These are phyloP conservation scores for Parascedosporium putredinis DNA, from an alignment of 2,329 filamentous ascomycete species.

Conservation along the genomic window DNA sequence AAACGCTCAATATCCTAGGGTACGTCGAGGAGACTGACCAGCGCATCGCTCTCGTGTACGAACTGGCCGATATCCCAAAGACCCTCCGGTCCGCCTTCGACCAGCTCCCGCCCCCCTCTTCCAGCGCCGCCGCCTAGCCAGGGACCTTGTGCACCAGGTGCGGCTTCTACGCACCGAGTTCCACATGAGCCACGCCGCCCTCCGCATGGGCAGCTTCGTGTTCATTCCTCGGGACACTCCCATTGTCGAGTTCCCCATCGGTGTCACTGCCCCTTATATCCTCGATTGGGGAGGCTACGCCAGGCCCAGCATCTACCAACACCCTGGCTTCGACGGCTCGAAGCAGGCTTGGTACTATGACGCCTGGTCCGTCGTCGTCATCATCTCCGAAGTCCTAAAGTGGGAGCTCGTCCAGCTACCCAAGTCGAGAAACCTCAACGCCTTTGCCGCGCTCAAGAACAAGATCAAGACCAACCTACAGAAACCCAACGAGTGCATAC, in stretches of 20 bases:
- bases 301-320: slow-evolving; percentile 3
- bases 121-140: neutral
- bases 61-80: neutral
- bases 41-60: slow-evolving; percentile 1
- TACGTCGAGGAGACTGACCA: neutral
- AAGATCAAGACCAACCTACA: too few relatives aligned
- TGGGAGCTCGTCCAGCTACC: neutral
- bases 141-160: neutral
- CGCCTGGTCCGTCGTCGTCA: slow-evolving; percentile 3
- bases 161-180: slow-evolving; percentile 3
- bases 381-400: slow-evolving; percentile 2
- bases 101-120: neutral
- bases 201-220: slow-evolving; percentile 2
- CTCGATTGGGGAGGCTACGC: slow-evolving; percentile 4
- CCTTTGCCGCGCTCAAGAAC: too few relatives aligned
- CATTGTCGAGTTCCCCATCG: neutral
- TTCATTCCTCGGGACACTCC: neutral
- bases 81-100: neutral
- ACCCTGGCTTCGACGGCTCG: neutral
- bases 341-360: slow-evolving; percentile 5
- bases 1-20: neutral
- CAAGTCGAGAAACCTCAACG: too few relatives aligned
- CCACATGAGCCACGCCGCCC: neutral
- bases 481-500: too few relatives aligned
- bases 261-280: neutral